Evolutionary conservation across 306 rosid genomes (phyloP).

Genomic region (Leucaena leucocephala): DNA sequence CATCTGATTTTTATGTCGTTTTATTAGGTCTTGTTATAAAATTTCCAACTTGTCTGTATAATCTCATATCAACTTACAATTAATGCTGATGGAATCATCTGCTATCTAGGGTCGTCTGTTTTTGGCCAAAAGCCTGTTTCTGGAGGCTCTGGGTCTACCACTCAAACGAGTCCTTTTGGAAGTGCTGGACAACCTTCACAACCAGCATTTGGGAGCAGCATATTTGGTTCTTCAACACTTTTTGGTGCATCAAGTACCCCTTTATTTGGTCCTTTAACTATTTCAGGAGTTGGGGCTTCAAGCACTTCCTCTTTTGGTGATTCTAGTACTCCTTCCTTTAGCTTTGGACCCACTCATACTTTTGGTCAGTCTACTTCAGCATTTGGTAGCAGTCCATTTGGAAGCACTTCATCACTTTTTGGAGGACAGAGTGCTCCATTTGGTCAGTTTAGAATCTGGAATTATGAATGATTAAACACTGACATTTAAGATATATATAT

Average conservation of each 20-base stretch:
- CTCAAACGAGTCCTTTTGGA: slow-evolving; percentile 82
- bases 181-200: slow-evolving; percentile 71
- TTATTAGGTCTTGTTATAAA: neutral
- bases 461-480: neutral
- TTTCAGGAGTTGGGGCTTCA: slow-evolving; percentile 61
- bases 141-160: slow-evolving; percentile 79
- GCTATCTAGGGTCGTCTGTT: slow-evolving; percentile 58
- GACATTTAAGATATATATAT: neutral
- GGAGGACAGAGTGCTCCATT: slow-evolving; percentile 55
- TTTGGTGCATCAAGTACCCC: slow-evolving; percentile 69
- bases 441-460: slow-evolving; percentile 29
- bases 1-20: too few species aligned
- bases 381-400: slow-evolving; percentile 69
- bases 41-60: neutral
- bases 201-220: slow-evolving; percentile 82
- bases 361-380: too few species aligned
- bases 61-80: neutral
- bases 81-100: slow-evolving; percentile 34
- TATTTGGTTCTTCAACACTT: slow-evolving; percentile 82
- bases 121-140: slow-evolving; percentile 87
- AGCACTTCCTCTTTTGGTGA: slow-evolving; percentile 69
- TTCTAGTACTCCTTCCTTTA: slow-evolving; percentile 68
- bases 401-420: slow-evolving; percentile 57
- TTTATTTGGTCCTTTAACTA: slow-evolving; percentile 53
- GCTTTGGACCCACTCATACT: slow-evolving; percentile 46